Percentiles rank a stretch among this genome's conserved stretches.
phyloP scores from a whole-genome alignment of 129 eudicot species.

The Pulicaria dysenterica region DNA sequence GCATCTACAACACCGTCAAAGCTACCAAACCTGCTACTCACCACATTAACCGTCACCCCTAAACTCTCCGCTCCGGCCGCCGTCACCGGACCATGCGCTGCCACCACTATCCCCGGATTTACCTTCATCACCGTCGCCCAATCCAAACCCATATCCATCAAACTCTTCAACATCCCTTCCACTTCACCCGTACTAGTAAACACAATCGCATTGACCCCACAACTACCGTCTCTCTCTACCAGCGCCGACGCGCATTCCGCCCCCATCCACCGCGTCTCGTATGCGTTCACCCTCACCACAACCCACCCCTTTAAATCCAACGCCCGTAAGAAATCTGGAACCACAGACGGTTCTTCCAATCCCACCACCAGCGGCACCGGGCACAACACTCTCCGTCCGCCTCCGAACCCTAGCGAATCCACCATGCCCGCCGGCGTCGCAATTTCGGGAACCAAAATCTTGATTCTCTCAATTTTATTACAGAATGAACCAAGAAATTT shows the following conservation, averaged over 20 bases:
- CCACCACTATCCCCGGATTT: slow-evolving; percentile 72
- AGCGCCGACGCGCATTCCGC: slow-evolving; percentile 46
- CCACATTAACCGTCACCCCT: slow-evolving; percentile 76
- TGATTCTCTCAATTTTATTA: slow-evolving; percentile 42
- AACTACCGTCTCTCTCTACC: slow-evolving; percentile 33
- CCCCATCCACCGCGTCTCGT: slow-evolving; percentile 88
- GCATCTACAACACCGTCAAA: slow-evolving; percentile 85
- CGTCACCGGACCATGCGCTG: slow-evolving; percentile 94
- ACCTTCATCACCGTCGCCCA: slow-evolving; percentile 59
- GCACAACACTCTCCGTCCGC: slow-evolving; percentile 58
- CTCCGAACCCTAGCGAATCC: slow-evolving; percentile 61
- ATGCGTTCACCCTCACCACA: slow-evolving; percentile 59
- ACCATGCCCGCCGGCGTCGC: slow-evolving; percentile 66
- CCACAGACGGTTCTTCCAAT: slow-evolving; percentile 77
- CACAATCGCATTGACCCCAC: slow-evolving; percentile 67
- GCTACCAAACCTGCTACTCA: slow-evolving; percentile 65
- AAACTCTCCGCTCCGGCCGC: slow-evolving; percentile 82
- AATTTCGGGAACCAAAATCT: slow-evolving; percentile 49
- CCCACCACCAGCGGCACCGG: slow-evolving; percentile 84
- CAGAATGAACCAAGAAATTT: slow-evolving; percentile 44
- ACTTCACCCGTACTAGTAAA: slow-evolving; percentile 85
- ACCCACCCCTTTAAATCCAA: slow-evolving; percentile 59
- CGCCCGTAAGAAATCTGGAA: slow-evolving; percentile 53
- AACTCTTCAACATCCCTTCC: slow-evolving; percentile 84
- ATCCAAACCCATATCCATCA: slow-evolving; percentile 63